phyloP scores from a whole-genome alignment of 768 basidiomycete species.

The Termitomyces sp. region DNA sequence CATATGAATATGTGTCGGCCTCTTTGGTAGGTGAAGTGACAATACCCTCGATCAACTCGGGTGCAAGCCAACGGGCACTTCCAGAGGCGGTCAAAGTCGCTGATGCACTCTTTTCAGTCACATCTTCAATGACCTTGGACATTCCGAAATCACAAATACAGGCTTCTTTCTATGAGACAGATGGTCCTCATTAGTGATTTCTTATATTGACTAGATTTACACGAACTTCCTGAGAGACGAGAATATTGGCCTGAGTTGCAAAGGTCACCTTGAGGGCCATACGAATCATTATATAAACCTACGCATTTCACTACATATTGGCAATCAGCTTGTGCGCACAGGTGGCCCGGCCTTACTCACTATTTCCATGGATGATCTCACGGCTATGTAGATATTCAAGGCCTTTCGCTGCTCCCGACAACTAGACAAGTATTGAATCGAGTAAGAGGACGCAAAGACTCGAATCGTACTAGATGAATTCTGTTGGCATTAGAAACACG shows the following conservation, averaged over 20 bases:
- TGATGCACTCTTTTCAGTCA: conserved; percentile 43
- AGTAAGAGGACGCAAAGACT: background rate
- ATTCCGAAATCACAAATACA: conserved; percentile 62
- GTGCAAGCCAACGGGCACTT: conserved; percentile 56
- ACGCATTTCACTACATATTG: conserved; percentile 60
- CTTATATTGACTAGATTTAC: background rate
- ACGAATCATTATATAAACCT: conserved; percentile 16
- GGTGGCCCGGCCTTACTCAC: conserved; percentile 29
- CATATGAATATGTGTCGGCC: conserved; percentile 53
- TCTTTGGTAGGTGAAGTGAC: conserved; percentile 35
- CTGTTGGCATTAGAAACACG: conserved; percentile 31
- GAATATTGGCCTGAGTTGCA: conserved; percentile 35
- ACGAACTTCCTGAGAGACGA: conserved; percentile 45
- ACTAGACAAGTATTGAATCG: conserved; percentile 23
- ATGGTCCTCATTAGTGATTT: background rate
- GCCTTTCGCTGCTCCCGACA: conserved; percentile 49
- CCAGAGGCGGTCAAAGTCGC: conserved; percentile 42
- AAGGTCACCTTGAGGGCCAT: background rate
- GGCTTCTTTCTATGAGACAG: conserved; percentile 36
- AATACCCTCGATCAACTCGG: conserved; percentile 47
- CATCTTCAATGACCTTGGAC: conserved; percentile 54
- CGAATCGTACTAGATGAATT: conserved; percentile 32
- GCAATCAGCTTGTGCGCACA: conserved; percentile 1
- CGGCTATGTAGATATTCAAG: conserved; percentile 50
- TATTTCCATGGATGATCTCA: conserved; percentile 53